Base-by-base conservation (phyloP, 1,284 basidiomycete species). In the Leccinum fallax region DNA sequence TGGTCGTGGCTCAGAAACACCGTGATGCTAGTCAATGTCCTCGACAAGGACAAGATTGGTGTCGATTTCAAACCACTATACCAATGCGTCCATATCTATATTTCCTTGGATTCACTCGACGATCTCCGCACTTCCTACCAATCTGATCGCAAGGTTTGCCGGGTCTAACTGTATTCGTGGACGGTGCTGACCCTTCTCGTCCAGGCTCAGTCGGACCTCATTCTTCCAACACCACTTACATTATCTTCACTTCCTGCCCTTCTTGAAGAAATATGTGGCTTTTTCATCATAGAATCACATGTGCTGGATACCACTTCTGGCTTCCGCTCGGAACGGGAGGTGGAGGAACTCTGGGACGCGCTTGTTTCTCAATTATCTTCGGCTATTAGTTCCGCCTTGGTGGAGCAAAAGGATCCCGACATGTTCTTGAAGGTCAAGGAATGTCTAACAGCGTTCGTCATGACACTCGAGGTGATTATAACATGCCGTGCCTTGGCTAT, bases 1-100 rank as follows among this genome's bases (percentile, higher is more conserved):
- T 15, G 11, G 49, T 36, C 2, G 13, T 43, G 3, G n/a, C 36
- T 60, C 56, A 54, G 58, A 55, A 34, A 59, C 62, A 30, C 58
- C 61, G 49, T 64, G 52, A 58, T 53, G 53, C 34, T 63, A 97
- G 95, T 92, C 76, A 92, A 97, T 74, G 90, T 96, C 4, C 82
- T 99, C 28, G 89, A 98, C 66, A 97, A 97, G 70, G 93, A 97
- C 56, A 85, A 89, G 60, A 83, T 97, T 40, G 81, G 83, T 57
- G 92, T 99, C 55, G 95, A 98, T 76, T 99, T 99, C 79, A 91
- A 90, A 68, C 96, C 97, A 7, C 77, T 99, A 15, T 98, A 96
- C 71, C 94, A 98, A 77, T 97, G 94, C 73, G 97, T 99, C 55
- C 97, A 98, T 71, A 99, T 98, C 65, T 96, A 99, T 77, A 90